Evolutionary conservation across 2,329 filamentous ascomycete species (phyloP).

Genomic region (Stenocarpella maydis): DNA sequence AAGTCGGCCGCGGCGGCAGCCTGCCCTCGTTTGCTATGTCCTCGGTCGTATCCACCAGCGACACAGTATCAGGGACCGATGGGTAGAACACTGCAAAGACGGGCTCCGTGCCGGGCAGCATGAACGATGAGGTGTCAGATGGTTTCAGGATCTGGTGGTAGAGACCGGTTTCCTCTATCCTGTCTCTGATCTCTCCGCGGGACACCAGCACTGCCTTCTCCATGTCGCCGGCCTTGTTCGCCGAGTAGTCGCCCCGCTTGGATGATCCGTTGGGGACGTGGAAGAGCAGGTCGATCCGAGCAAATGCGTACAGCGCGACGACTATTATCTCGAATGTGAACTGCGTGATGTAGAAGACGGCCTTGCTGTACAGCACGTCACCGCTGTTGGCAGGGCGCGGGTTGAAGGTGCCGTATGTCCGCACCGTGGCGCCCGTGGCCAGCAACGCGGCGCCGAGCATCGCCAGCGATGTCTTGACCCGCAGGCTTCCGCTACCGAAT

Average conservation of each 20-base stretch:
- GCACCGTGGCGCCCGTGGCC: conserved; percentile 37
- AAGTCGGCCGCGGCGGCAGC: conserved; percentile 19
- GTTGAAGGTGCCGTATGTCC: conserved; percentile 41
- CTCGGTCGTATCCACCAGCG: background rate
- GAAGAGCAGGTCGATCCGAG: conserved; percentile 43
- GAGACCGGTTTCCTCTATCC: conserved; percentile 30
- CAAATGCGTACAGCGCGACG: conserved; percentile 40
- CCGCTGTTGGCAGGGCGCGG: conserved; percentile 37
- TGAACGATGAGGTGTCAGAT: background rate
- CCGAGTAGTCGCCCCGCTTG: conserved; percentile 41
- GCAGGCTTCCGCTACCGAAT: conserved; percentile 45
- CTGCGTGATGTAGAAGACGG: conserved; percentile 47
- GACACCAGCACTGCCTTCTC: conserved; percentile 29
- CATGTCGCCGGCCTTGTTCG: conserved; percentile 6
- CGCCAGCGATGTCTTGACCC: conserved; percentile 43
- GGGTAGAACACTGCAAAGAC: conserved; percentile 29
- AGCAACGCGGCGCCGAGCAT: conserved; percentile 36
- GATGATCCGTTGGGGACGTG: conserved; percentile 44
- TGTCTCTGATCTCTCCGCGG: conserved; percentile 35
- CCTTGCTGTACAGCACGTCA: conserved; percentile 44
- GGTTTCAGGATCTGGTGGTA: conserved; percentile 36
- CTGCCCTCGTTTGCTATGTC: background rate
- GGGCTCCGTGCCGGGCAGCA: background rate
- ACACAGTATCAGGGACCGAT: conserved; percentile 2
- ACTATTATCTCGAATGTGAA: conserved; percentile 46